Evolutionary conservation across 257 asterid genomes (phyloP), one percentile per base, ranked within the genome.

Genomic region (Ehretia macrophylla): DNA sequence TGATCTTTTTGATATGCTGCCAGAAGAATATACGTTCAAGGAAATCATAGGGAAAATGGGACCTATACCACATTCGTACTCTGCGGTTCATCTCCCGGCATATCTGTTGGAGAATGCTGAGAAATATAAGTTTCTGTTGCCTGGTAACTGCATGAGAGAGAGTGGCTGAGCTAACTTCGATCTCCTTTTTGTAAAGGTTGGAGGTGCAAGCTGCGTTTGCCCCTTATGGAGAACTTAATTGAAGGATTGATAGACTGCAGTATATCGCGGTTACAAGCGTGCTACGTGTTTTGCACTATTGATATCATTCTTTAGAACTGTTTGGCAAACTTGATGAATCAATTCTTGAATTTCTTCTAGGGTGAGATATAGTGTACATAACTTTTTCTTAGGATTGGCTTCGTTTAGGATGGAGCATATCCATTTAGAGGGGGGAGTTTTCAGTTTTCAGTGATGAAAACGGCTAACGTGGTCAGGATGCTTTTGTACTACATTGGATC

Each of bases 21-120:
- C 96, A 0, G 96, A 88, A 64, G 96, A 88, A 78, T 81, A 87
- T 66, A 85, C 86, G 5, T 87, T 85, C 65, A 85, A 74, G 73
- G 94, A 83, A 48, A 87, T 87, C 52, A 87, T 87, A 8, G 90
- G 94, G 46, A 87, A 87, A 65, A 84, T 87, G 96, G 96, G 96
- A 35, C 83, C 85, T 17, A 79, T 87, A 27, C 94, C 90, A 12
- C 94, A 77, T 60, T 87, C 95, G 3, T 84, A 85, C 67, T 87
- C 96, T 0, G 94, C 91, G 5, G 91, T 87, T 21, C 89, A 87
- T 80, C 82, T 88, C 10, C 96, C 96, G 1, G 84, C 95, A 5
- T 85, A 76, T 81, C 92, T 88, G 44, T 62, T 85, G 77, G 96
- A 88, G 78, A 81, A 76, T 0, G 92, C 95, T 1, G 84, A 81